Conservation (phyloP, 2,329 filamentous ascomycete genomes). For the Diplodia intermedia region DNA sequence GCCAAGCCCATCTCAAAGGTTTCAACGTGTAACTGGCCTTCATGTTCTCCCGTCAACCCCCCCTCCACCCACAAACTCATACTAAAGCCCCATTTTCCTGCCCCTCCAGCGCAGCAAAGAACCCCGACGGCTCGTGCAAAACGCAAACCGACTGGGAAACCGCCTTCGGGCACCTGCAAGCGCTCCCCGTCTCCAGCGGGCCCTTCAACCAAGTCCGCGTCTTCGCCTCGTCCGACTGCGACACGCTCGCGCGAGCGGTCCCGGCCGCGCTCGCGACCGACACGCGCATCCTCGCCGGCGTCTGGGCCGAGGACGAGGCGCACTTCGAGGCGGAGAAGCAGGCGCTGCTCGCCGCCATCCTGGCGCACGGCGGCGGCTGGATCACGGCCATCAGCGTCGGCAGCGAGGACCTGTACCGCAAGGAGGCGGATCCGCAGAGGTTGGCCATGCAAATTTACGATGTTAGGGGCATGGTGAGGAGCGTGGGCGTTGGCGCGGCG, state of each 20-base stretch:
- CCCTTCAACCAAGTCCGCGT: conserved; percentile 40
- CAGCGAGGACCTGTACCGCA: conserved; percentile 67
- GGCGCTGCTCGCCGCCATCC: conserved; percentile 43
- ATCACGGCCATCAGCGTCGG: conserved; percentile 48
- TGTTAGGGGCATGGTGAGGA: conserved; percentile 38
- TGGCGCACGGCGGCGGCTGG: conserved; percentile 45
- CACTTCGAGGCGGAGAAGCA: conserved; percentile 45
- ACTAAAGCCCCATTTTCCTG: not conserved
- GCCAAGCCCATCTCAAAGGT: conserved; percentile 40
- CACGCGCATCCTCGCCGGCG: conserved; percentile 47
- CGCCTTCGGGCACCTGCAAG: conserved; percentile 39
- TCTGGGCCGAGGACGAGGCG: conserved; percentile 44
- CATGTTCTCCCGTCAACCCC: not conserved
- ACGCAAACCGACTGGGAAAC: conserved; percentile 40
- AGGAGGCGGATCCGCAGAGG: conserved; percentile 29
- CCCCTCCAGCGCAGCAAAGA: conserved; percentile 36
- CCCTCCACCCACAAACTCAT: not conserved
- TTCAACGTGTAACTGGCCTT: conserved; percentile 38
- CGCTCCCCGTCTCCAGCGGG: conserved; percentile 37
- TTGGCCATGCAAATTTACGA: conserved; percentile 40
- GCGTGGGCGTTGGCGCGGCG: conserved; percentile 15
- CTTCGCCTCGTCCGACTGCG: conserved; percentile 41
- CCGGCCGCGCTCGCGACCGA: conserved; percentile 45
- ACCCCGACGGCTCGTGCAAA: conserved; percentile 40
- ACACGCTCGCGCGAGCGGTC: conserved; percentile 39